Percentiles rank a stretch among this genome's conserved stretches.
These are phyloP conservation scores for Suillus ampliporus DNA, from an alignment of 768 basidiomycete genomes.

Conservation along the genomic window DNA sequence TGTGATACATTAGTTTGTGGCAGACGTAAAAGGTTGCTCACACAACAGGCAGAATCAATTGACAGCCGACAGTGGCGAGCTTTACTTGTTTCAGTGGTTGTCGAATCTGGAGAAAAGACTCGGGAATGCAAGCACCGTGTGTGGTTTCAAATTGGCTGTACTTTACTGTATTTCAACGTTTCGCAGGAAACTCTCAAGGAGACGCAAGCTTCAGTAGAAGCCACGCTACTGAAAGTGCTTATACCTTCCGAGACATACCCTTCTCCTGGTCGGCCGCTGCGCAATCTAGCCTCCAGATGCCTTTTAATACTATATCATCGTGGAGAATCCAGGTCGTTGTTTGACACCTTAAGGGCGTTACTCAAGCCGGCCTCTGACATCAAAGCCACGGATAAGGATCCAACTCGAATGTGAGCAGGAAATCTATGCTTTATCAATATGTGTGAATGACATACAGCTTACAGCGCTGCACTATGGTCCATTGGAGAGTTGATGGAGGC, in stretches of 20 bases:
- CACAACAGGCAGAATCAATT: constrained; percentile 59
- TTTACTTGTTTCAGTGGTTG: constrained; percentile 88
- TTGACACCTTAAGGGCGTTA: constrained; percentile 83
- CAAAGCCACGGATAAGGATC: constrained; percentile 68
- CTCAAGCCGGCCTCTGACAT: constrained; percentile 76
- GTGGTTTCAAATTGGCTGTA: constrained; percentile 29
- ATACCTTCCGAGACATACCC: constrained; percentile 70
- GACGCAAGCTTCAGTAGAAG: constrained; percentile 65
- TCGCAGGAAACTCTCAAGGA: constrained; percentile 70
- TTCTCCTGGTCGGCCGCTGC: constrained; percentile 85
- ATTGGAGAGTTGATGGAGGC: constrained; percentile 88
- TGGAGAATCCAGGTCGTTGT: constrained; percentile 84
- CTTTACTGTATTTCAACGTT: constrained; percentile 9
- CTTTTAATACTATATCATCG: constrained; percentile 73
- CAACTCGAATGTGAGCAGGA: constrained; percentile 64
- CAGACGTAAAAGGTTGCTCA: constrained; percentile 5
- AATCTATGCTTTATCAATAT: background rate
- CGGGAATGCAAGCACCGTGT: constrained; percentile 54
- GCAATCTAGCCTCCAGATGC: constrained; percentile 81
- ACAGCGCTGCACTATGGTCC: constrained; percentile 83
- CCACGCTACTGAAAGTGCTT: constrained; percentile 69
- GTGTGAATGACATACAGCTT: constrained; percentile 14
- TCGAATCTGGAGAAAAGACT: constrained; percentile 66
- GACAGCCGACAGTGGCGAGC: constrained; percentile 75
- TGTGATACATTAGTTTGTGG: constrained; percentile 15